Percentiles rank a stretch among this genome's conserved stretches.
These are phyloP conservation scores for Canariomyces notabilis DNA, from an alignment of 2,329 filamentous ascomycete genomes.

Conservation along the genomic window DNA sequence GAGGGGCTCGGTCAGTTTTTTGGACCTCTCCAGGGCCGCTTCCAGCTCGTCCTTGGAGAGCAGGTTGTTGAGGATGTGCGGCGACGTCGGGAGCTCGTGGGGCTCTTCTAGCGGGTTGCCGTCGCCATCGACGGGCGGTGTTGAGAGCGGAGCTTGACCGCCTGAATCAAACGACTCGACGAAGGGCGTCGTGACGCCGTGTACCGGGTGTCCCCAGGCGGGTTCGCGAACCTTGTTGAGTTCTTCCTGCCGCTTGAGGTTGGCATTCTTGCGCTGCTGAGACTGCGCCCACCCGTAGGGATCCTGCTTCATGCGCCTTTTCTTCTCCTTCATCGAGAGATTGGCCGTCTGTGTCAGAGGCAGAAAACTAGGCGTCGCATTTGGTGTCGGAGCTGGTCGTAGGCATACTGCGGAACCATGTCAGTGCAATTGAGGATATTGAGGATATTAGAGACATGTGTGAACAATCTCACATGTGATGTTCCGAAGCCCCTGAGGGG, in stretches of 20 bases:
- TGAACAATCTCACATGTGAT: slow-evolving; percentile 50
- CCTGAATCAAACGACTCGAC: slow-evolving; percentile 72
- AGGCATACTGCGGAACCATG: slow-evolving; percentile 49
- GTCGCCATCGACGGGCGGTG: slow-evolving; percentile 35
- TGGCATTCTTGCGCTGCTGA: slow-evolving; percentile 76
- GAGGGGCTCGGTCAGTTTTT: slow-evolving; percentile 59
- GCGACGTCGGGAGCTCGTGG: slow-evolving; percentile 42
- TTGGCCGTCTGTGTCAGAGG: slow-evolving; percentile 61
- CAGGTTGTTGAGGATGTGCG: slow-evolving; percentile 67
- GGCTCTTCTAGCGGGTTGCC: slow-evolving; percentile 38
- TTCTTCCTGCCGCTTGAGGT: slow-evolving; percentile 67
- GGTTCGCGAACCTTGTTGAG: slow-evolving; percentile 61
- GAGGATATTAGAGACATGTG: not conserved
- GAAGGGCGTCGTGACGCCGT: slow-evolving; percentile 75
- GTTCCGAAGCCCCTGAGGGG: slow-evolving; percentile 54
- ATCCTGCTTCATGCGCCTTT: slow-evolving; percentile 64
- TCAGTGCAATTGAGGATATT: slow-evolving; percentile 3
- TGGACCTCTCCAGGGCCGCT: slow-evolving; percentile 61
- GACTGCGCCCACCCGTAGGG: slow-evolving; percentile 79
- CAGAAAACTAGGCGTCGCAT: slow-evolving; percentile 46
- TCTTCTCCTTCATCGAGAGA: slow-evolving; percentile 57
- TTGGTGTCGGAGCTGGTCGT: slow-evolving; percentile 43
- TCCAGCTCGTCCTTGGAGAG: slow-evolving; percentile 64
- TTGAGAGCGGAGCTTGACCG: slow-evolving; percentile 40
- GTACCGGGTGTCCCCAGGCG: slow-evolving; percentile 70